Percentiles rank a stretch among this genome's conserved stretches.
Conservation (phyloP, 2,329 filamentous ascomycete species). For the Mycosphaerelloides madeirae region DNA sequence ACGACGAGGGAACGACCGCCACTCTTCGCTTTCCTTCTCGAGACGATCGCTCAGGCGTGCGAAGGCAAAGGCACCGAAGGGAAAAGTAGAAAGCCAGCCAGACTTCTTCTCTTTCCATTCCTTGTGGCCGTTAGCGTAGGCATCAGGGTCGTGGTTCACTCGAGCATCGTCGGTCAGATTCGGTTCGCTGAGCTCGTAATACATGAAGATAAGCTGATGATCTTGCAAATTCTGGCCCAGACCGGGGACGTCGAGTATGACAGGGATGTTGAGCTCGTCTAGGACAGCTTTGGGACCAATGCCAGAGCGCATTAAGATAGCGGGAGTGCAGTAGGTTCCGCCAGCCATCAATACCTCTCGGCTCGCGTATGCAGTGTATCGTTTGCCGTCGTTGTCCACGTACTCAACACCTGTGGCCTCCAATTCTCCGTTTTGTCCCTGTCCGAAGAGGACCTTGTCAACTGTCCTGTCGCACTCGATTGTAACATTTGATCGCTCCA, state of each 20-base stretch:
- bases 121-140: conserved; percentile 45
- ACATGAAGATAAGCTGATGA: conserved; percentile 48
- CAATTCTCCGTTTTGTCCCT: conserved; percentile 46
- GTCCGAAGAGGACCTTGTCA: conserved; percentile 60
- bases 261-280: conserved; percentile 41
- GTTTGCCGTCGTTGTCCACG: conserved; percentile 37
- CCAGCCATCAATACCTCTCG: conserved; percentile 35
- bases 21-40: conserved; percentile 47
- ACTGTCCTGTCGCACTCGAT: conserved; percentile 41
- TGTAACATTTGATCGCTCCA: conserved; percentile 43
- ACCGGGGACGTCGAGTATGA: conserved; percentile 46
- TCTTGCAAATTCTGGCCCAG: conserved; percentile 45
- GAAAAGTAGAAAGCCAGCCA: conserved; percentile 1
- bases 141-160: conserved; percentile 51
- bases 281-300: conserved; percentile 45
- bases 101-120: conserved; percentile 7
- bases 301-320: conserved; percentile 53
- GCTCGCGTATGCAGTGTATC: conserved; percentile 32
- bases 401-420: conserved; percentile 43
- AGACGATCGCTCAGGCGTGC: conserved; percentile 59
- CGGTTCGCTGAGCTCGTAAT: conserved; percentile 53
- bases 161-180: conserved; percentile 52
- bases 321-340: conserved; percentile 49
- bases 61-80: conserved; percentile 34
- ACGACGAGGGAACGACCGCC: conserved; percentile 43